Conservation (phyloP, 495 filamentous ascomycete genomes). For the Podospora appendiculata region DNA sequence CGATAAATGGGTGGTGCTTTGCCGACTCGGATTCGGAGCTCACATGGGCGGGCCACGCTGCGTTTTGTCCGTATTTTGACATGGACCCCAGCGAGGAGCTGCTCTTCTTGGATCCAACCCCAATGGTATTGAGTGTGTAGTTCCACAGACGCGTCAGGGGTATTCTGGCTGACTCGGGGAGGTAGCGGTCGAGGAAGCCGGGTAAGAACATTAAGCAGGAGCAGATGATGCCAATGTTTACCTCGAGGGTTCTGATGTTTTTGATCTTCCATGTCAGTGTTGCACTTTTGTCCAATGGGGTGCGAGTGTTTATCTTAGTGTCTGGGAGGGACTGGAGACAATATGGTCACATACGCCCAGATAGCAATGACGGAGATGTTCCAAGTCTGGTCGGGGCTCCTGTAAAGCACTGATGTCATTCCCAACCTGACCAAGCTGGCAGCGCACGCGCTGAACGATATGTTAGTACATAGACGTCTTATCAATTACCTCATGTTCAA, state of each 20-base stretch:
- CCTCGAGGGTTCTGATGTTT: constrained; percentile 1
- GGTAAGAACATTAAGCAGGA: constrained; percentile 2
- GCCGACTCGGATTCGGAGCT: background rate
- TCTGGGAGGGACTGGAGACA: background rate
- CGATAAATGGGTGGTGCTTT: background rate
- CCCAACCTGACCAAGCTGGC: background rate
- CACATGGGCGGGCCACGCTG: background rate
- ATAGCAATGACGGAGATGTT: constrained; percentile 1
- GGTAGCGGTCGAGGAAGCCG: background rate
- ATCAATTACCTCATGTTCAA: background rate
- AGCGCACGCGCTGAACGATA: background rate
- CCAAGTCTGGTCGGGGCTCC: background rate
- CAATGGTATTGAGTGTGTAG: background rate
- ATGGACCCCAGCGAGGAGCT: background rate
- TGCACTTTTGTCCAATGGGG: background rate
- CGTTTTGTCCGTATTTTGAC: background rate
- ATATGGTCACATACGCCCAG: constrained; percentile 1
- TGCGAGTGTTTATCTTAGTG: background rate
- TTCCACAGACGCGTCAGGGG: background rate
- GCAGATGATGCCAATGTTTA: constrained; percentile 4
- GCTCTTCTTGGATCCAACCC: background rate
- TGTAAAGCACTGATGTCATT: background rate
- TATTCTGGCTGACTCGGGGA: background rate
- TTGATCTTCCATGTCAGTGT: background rate
- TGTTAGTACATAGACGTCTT: background rate